phyloP scores from a whole-genome alignment of 2,329 filamentous ascomycete species.

The Ascocoryne sarcoides region DNA sequence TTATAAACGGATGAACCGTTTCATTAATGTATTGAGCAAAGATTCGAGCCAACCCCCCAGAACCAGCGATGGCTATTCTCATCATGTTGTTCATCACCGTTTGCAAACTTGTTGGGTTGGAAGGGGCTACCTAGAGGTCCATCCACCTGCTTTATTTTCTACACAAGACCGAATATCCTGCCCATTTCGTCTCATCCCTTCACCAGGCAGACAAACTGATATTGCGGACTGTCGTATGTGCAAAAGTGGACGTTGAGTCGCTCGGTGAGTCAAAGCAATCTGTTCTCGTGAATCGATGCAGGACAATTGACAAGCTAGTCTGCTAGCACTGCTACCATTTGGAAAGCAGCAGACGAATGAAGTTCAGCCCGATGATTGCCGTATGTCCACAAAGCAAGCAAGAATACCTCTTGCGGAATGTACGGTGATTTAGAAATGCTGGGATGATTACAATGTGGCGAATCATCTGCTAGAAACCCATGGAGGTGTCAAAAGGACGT shows the following conservation, averaged over 20 bases:
- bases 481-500: no score
- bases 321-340: neutral
- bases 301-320: neutral
- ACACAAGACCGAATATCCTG: neutral
- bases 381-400: no score
- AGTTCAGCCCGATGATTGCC: neutral
- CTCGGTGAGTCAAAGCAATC: neutral
- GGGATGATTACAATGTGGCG: neutral
- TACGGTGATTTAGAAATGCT: neutral
- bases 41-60: conserved; percentile 47
- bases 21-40: conserved; percentile 52
- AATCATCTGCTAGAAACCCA: neutral
- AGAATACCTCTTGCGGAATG: neutral
- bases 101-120: neutral
- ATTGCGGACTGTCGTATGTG: neutral
- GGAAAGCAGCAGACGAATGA: neutral
- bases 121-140: neutral
- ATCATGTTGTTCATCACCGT: conserved; percentile 32
- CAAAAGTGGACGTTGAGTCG: neutral
- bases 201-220: neutral
- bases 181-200: neutral
- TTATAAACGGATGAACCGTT: conserved; percentile 58
- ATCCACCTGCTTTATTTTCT: neutral
- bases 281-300: neutral
- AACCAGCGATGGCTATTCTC: conserved; percentile 54